Percentiles rank a stretch among this genome's conserved stretches.
Evolutionary conservation across 208 protist species (phyloP).

Genomic region (Trypanosomatidae sp.): DNA sequence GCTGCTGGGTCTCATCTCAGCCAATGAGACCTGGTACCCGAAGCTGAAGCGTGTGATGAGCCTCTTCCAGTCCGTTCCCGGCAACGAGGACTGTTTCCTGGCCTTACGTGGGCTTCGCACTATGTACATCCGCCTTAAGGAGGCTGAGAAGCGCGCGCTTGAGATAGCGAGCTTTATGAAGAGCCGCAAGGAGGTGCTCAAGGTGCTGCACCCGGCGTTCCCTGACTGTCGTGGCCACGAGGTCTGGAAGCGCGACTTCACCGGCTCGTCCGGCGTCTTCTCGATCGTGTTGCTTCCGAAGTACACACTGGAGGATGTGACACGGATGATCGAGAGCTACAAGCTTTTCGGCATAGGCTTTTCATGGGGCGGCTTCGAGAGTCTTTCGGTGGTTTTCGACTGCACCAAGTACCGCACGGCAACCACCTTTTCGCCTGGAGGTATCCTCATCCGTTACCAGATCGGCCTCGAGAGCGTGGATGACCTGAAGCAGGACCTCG

Average conservation of each 20-base stretch:
- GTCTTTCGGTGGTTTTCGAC: slow-evolving; percentile 32
- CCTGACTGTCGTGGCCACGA: slow-evolving; percentile 24
- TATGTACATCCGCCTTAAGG: slow-evolving; percentile 29
- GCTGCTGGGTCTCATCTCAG: slow-evolving; percentile 32
- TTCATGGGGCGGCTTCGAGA: slow-evolving; percentile 38
- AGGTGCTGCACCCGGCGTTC: slow-evolving; percentile 31
- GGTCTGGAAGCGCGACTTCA: slow-evolving; percentile 38
- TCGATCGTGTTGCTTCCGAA: slow-evolving; percentile 23
- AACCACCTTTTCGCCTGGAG: slow-evolving; percentile 21
- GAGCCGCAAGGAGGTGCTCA: slow-evolving; percentile 25
- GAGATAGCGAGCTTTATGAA: slow-evolving; percentile 21
- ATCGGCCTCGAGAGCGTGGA: slow-evolving; percentile 36
- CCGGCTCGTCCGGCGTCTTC: slow-evolving; percentile 26
- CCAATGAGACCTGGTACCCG: slow-evolving; percentile 27
- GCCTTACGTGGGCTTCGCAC: slow-evolving; percentile 35
- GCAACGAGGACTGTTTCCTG: slow-evolving; percentile 38
- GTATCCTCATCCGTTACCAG: slow-evolving; percentile 25
- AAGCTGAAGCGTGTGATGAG: slow-evolving; percentile 19
- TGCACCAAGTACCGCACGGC: slow-evolving; percentile 31
- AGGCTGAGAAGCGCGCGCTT: slow-evolving; percentile 27
- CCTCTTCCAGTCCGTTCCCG: slow-evolving; percentile 24
- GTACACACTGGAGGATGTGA: slow-evolving; percentile 22
- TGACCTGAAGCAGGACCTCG: slow-evolving; percentile 31
- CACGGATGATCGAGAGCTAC: slow-evolving; percentile 27
- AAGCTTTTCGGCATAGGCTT: slow-evolving; percentile 26